phyloP scores from a whole-genome alignment of 2,329 filamentous ascomycete genomes.

The Hymenoscyphus scutula region DNA sequence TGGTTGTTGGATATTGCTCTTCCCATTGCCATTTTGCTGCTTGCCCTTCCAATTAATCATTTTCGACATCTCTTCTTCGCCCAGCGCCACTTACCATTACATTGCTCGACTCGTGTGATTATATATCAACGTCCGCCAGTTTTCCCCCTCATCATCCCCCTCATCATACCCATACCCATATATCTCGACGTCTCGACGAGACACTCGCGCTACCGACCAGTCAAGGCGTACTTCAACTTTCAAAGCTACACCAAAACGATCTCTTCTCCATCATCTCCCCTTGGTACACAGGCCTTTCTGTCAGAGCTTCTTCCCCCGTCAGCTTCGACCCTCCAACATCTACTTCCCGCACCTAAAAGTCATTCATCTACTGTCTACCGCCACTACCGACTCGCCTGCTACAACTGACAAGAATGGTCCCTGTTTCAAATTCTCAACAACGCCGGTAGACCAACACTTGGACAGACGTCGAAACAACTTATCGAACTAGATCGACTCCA shows the following conservation, averaged over 20 bases:
- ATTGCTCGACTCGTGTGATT: not conserved
- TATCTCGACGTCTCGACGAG: not conserved
- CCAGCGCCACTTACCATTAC: conserved; percentile 1
- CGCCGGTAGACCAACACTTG: conserved; percentile 26
- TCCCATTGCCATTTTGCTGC: no score
- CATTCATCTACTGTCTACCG: conserved; percentile 23
- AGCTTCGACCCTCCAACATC: not conserved
- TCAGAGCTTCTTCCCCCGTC: conserved; percentile 20
- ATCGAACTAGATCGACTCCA: conserved; percentile 25
- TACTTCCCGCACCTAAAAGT: conserved; percentile 22
- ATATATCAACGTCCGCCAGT: not conserved
- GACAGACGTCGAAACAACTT: conserved; percentile 34
- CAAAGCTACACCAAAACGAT: not conserved
- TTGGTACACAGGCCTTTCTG: conserved; percentile 15
- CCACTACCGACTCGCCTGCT: conserved; percentile 16
- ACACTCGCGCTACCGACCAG: not conserved
- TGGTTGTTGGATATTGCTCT: not conserved
- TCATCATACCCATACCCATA: not conserved
- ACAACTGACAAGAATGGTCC: conserved; percentile 32
- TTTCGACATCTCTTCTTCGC: not conserved
- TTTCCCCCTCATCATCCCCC: not conserved
- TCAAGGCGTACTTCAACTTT: conserved; percentile 6
- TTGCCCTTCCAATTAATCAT: not conserved
- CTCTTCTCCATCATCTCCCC: not conserved
- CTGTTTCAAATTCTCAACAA: conserved; percentile 33